Base-by-base conservation (phyloP, 768 basidiomycete species). In the Tremella mesenterica region DNA sequence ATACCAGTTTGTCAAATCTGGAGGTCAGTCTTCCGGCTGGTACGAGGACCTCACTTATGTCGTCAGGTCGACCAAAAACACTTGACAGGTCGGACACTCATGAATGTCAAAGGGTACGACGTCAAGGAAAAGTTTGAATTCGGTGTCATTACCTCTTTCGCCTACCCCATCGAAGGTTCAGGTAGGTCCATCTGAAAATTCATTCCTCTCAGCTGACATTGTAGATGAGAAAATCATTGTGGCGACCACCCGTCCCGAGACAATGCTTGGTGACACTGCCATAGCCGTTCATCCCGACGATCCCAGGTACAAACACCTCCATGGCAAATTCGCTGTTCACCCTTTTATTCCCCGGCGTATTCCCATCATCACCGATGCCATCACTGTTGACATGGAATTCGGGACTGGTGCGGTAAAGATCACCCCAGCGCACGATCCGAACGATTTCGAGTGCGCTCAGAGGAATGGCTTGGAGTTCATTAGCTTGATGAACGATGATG, bases 401-500 rank as follows among this genome's bases (percentile, higher is more conserved):
- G 95, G 95, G 31, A 99, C 95, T 27, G 95, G 95, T 70, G 95
- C 93, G 0, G 93, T 97, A 48, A 97, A 99, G 77, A 96, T 97
- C 66, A 97, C 95, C 0, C 95, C 95, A 14, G 95, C 93, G 0
- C 95, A 97, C 69, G 95, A 97, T 71, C 86, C 84, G 14, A 92
- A 92, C 69, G 93, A 97, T 79, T 97, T 93, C 73, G 89, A 90
- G 60, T 90, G 91, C 60, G 95, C 90, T 9, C 68, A 82, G 64
- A 77, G 93, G 36, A 89, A 97, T 70, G 81, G 84, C 12, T 78
- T 99, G 20, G 83, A 86, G 43, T 93, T 95, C 70, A 85, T 99
- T 76, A 96, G 86, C 64, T 85, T 97, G 58, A 72, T 97, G 64
- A 95, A 95, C 66, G 93, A 97, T 63, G 89, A 99, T 68, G 95